phyloP scores from a whole-genome alignment of 352 stramenopile genomes.

The Halophytophthora polymorphica region DNA sequence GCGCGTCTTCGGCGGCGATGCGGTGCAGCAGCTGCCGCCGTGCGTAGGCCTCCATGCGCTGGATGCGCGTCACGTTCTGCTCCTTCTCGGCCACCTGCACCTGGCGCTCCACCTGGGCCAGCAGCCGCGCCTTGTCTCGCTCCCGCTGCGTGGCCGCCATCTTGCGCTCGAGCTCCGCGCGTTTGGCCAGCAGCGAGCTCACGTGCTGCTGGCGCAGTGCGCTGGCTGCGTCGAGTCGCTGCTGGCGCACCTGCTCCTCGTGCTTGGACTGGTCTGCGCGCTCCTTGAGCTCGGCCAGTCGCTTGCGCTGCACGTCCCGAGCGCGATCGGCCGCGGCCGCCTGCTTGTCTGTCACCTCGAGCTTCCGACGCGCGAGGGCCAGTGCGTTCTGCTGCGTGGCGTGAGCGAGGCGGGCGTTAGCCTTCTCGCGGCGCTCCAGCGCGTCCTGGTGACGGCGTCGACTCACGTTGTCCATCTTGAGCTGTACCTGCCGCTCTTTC shows the following conservation, averaged over 20 bases:
- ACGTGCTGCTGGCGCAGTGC: slow-evolving; percentile 39
- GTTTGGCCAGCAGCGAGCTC: slow-evolving; percentile 37
- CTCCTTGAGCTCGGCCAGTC: slow-evolving; percentile 55
- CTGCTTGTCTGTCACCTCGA: slow-evolving; percentile 66
- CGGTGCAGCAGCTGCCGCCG: slow-evolving; percentile 49
- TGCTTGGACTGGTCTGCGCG: slow-evolving; percentile 55
- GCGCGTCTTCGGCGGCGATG: slow-evolving; percentile 59
- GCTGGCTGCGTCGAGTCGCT: slow-evolving; percentile 52
- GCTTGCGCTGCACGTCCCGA: slow-evolving; percentile 62
- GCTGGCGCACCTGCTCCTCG: slow-evolving; percentile 61
- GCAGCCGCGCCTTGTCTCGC: slow-evolving; percentile 39
- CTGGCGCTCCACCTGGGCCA: slow-evolving; percentile 56
- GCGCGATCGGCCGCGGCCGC: slow-evolving; percentile 38
- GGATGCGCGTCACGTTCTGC: slow-evolving; percentile 71
- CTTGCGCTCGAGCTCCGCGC: slow-evolving; percentile 36
- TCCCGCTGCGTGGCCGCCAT: slow-evolving; percentile 27
- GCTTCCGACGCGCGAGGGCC: slow-evolving; percentile 51
- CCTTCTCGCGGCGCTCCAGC: slow-evolving; percentile 46
- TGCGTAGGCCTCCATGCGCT: slow-evolving; percentile 68
- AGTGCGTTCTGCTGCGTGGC: slow-evolving; percentile 58
- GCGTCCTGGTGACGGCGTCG: slow-evolving; percentile 53
- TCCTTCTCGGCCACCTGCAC: slow-evolving; percentile 54
- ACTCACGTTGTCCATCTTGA: slow-evolving; percentile 59
- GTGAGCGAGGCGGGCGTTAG: slow-evolving; percentile 49
- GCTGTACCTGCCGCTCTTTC: slow-evolving; percentile 53